A percentile compares a stretch with the other conserved stretches of the same genome.
These are phyloP conservation scores for Euphorbia tirucalli DNA, from an alignment of 345 rosid genomes.

Conservation along the genomic window DNA sequence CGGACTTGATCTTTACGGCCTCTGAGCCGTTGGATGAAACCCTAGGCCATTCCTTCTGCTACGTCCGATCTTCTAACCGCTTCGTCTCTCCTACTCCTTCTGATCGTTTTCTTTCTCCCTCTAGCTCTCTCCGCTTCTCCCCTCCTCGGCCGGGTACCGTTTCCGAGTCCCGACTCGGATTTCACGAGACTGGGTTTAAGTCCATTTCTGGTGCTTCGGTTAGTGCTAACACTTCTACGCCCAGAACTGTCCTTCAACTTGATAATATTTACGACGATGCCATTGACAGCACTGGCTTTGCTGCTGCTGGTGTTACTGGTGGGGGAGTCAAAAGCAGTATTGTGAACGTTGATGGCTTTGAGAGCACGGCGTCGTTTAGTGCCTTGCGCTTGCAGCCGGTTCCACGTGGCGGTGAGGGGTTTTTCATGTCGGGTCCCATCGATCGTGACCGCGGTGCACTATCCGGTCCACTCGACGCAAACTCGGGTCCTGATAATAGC, in stretches of 20 bases:
- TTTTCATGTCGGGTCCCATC: constrained; percentile 88
- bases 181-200: constrained; percentile 63
- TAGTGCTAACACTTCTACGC: constrained; percentile 76
- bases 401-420: constrained; percentile 69
- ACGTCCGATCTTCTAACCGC: constrained; percentile 88
- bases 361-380: constrained; percentile 81
- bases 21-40: constrained; percentile 85
- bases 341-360: constrained; percentile 67
- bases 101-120: constrained; percentile 84
- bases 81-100: constrained; percentile 80
- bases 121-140: constrained; percentile 84
- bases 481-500: constrained; percentile 32
- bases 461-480: constrained; percentile 80
- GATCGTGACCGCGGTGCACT: constrained; percentile 81
- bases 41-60: constrained; percentile 92
- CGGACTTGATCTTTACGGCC: constrained; percentile 47
- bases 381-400: constrained; percentile 82
- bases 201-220: constrained; percentile 93
- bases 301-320: constrained; percentile 20
- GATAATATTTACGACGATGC: constrained; percentile 79
- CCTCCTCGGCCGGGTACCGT: constrained; percentile 38
- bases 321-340: constrained; percentile 50
- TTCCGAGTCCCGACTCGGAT: constrained; percentile 33
- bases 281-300: constrained; percentile 46
- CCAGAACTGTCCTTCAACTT: constrained; percentile 76